Conservation (phyloP, 805 yeast species). For the Danielia oregonensis region DNA sequence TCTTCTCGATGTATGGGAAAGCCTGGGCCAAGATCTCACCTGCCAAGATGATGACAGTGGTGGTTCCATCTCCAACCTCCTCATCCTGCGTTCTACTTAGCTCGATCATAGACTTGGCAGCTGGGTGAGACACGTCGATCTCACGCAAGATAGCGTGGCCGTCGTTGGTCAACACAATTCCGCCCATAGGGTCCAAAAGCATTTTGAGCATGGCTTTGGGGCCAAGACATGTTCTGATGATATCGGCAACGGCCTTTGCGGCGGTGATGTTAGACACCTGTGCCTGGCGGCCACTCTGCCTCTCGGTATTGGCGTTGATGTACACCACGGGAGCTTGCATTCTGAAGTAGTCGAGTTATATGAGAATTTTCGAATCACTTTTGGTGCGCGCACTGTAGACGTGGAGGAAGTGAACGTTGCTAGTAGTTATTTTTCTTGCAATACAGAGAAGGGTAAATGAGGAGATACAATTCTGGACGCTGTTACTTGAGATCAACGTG, state of each 20-base stretch:
- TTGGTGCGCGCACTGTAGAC: too few relatives aligned
- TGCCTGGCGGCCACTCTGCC: constrained; percentile 96
- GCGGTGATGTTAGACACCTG: constrained; percentile 97
- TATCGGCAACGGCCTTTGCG: constrained; percentile 98
- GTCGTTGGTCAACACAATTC: constrained; percentile 94
- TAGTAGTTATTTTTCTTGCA: too few relatives aligned
- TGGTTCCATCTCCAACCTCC: constrained; percentile 98
- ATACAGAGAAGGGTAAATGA: too few relatives aligned
- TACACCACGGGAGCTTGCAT: constrained; percentile 50
- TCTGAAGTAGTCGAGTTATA: constrained; percentile 6
- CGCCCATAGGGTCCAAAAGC: constrained; percentile 96
- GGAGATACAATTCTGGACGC: too few relatives aligned
- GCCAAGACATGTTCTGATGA: constrained; percentile 95
- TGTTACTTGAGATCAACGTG: too few relatives aligned
- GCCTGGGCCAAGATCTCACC: constrained; percentile 96
- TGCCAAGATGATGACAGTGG: constrained; percentile 93
- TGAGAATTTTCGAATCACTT: too few relatives aligned
- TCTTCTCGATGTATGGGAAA: constrained; percentile 89
- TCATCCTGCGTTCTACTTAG: constrained; percentile 96
- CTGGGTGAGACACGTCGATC: constrained; percentile 97
- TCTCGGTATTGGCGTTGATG: constrained; percentile 75
- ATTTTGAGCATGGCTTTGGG: constrained; percentile 99
- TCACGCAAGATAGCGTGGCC: constrained; percentile 98
- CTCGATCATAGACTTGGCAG: constrained; percentile 98
- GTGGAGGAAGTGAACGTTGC: too few relatives aligned